Conservation (phyloP, 2,329 filamentous ascomycete genomes). For the Phaeosphaeriaceae sp. region DNA sequence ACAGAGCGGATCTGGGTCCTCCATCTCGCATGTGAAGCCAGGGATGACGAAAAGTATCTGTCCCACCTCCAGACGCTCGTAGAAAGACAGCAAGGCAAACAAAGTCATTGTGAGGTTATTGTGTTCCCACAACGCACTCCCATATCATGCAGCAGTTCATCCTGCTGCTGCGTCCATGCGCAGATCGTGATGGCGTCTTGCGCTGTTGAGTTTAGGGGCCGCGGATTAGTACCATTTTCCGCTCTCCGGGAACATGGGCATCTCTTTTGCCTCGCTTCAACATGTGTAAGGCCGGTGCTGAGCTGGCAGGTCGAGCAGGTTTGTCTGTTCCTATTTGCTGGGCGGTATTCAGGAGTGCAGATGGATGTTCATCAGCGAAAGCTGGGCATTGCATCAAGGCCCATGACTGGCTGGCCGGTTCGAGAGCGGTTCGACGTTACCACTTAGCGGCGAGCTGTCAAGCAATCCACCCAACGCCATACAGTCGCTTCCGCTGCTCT, state of each 20-base stretch:
- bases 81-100: not conserved
- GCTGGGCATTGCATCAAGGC: not conserved
- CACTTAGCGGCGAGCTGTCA: constrained; percentile 26
- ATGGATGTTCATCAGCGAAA: constrained; percentile 5
- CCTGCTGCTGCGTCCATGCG: not conserved
- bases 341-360: constrained; percentile 29
- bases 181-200: not conserved
- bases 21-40: constrained; percentile 19
- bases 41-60: constrained; percentile 14
- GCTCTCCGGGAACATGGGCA: constrained; percentile 7
- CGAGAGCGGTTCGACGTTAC: not conserved
- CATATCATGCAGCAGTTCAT: not conserved
- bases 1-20: constrained; percentile 10
- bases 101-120: not conserved
- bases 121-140: not conserved
- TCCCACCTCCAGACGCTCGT: not conserved
- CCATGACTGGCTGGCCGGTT: not conserved
- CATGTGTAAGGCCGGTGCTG: constrained; percentile 9
- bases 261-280: constrained; percentile 4
- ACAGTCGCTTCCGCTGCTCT: constrained; percentile 19
- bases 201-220: constrained; percentile 5
- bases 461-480: constrained; percentile 15
- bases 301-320: constrained; percentile 13
- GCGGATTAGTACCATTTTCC: not conserved
- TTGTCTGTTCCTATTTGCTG: constrained; percentile 19